Base-by-base conservation (phyloP, 768 basidiomycete species). In the Russula olivacea region DNA sequence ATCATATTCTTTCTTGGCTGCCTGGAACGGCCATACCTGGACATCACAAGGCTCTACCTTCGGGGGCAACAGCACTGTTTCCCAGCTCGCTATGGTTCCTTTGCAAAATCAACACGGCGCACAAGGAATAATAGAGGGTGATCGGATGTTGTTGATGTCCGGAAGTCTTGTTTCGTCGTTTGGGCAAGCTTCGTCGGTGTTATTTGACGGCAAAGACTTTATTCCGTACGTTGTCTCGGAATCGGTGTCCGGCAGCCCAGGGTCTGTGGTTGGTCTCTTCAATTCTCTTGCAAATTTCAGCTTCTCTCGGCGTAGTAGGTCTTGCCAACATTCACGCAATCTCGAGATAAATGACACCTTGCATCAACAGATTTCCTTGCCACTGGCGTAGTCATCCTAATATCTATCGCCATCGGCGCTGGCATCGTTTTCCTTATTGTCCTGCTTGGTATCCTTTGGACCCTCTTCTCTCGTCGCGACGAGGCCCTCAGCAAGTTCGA, bases 391-490 rank as follows among this genome's bases (percentile, higher is more conserved):
- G 93, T 99, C 59, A 98, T 98, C 68, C 81, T 99, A 49, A 94
- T 99, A 68, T 95, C 94, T 2, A 97, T 99, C 66, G 97, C 97
- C 28, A 97, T 98, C 67, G 87, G 91, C 11, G 93, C 94, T 17
- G 97, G 96, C 19, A 84, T 98, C 23, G 89, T 95, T 41, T 95
- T 94, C 81, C 78, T 95, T 0, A 79, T 94, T 36, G 88, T 89
- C 17, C 77, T 96, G 47, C 78, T 93, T 59, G 92, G 92, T 55
- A 89, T 96, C 58, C 75, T 96, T 41, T 91, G 93, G 91, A 88
- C 92, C 2, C 79, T 94, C n/a, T 84, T 93, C 74, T 85, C 89
- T 23, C 81, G 91, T 58, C 81, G 85, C 58, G 92, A 93, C 43
- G 89, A 92, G 70, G 86, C 83, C 69, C 66, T 83, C 11, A 76